A percentile compares a stretch with the other conserved stretches of the same genome.
phyloP scores from a whole-genome alignment of 2,329 filamentous ascomycete genomes.

The Colletotrichum incanum region DNA sequence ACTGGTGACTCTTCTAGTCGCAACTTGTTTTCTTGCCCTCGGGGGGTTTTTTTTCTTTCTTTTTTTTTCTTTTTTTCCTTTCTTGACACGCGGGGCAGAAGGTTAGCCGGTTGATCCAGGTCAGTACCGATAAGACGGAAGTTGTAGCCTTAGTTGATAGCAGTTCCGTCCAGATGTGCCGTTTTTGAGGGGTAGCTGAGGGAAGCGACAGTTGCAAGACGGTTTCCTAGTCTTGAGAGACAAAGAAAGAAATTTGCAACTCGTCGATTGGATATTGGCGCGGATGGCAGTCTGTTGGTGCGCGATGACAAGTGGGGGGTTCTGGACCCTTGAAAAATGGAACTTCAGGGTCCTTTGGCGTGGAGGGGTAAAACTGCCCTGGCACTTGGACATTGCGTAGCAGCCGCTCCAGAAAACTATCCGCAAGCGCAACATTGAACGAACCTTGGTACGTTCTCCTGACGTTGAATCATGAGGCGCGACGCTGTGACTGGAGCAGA shows the following conservation, averaged over 20 bases:
- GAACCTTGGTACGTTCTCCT: not conserved
- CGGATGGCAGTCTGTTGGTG: constrained; percentile 40
- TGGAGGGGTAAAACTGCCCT: constrained; percentile 37
- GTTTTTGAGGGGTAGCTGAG: constrained; percentile 27
- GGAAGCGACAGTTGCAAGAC: constrained; percentile 4
- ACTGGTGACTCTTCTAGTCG: not conserved
- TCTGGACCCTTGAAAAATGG: constrained; percentile 43
- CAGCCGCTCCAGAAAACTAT: constrained; percentile 1
- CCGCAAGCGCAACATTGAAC: not conserved
- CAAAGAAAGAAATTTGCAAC: constrained; percentile 39
- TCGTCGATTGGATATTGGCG: constrained; percentile 36
- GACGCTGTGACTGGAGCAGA: constrained; percentile 18
- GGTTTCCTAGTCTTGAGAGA: not conserved
- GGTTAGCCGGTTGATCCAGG: constrained; percentile 2
- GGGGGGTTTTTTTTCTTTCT: too few relatives aligned
- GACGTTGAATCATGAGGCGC: constrained; percentile 10
- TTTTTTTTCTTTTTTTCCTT: too few relatives aligned
- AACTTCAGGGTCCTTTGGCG: constrained; percentile 41
- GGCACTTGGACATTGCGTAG: constrained; percentile 7
- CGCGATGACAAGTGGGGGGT: constrained; percentile 37
- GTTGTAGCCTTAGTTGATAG: not conserved
- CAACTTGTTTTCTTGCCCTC: not conserved
- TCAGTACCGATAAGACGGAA: constrained; percentile 1
- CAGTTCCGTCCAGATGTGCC: constrained; percentile 25
- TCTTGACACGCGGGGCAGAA: constrained; percentile 3